Conservation (phyloP, 441 rosid genomes). For the Pelargonium citronellum region DNA sequence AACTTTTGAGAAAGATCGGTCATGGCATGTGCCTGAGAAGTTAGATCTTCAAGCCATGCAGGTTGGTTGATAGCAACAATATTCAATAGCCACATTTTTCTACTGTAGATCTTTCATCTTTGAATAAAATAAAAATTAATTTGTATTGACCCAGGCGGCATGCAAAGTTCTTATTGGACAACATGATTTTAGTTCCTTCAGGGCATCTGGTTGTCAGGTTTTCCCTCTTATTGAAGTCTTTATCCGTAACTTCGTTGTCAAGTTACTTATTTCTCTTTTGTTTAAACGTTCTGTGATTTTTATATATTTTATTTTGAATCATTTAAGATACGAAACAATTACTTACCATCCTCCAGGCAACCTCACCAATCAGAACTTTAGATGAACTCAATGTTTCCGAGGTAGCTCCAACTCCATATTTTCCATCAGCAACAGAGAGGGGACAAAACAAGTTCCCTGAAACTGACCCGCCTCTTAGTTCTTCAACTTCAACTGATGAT, state of each 20-base stretch:
- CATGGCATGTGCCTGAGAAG: constrained; percentile 76
- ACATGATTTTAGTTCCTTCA: constrained; percentile 93
- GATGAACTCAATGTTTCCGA: constrained; percentile 69
- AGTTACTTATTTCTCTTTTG: neutral
- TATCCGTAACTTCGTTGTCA: neutral
- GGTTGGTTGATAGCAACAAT: constrained; percentile 35
- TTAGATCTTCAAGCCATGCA: constrained; percentile 68
- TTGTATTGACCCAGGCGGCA: constrained; percentile 59
- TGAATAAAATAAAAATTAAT: constrained; percentile 6
- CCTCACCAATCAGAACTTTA: constrained; percentile 69
- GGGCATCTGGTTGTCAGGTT: constrained; percentile 96
- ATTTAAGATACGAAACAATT: neutral
- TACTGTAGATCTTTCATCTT: neutral
- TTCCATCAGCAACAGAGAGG: constrained; percentile 53
- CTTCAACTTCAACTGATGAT: constrained; percentile 17
- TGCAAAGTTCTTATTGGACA: constrained; percentile 81
- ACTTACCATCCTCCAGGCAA: constrained; percentile 45
- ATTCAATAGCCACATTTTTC: neutral
- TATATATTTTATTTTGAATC: neutral
- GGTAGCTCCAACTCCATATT: constrained; percentile 62
- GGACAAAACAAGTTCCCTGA: constrained; percentile 25
- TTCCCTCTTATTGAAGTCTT: constrained; percentile 17
- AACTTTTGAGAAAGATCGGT: constrained; percentile 66
- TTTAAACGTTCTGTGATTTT: neutral
- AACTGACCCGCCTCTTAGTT: constrained; percentile 21